Evolutionary conservation across 2,329 filamentous ascomycete species (phyloP).

Genomic region (Gyromitra esculenta): DNA sequence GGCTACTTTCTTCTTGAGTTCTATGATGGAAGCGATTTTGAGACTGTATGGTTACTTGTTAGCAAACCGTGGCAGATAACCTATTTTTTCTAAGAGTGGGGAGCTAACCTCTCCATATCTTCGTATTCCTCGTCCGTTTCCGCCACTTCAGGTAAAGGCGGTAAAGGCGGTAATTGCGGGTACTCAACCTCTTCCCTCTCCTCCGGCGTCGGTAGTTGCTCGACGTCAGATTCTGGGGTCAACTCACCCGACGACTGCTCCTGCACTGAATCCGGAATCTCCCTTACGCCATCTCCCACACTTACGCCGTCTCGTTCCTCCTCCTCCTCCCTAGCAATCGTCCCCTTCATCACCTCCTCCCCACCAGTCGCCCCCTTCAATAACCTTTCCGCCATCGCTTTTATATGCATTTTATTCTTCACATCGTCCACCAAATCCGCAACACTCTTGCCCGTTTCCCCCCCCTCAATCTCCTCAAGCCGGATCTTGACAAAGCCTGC

Average conservation of each 20-base stretch:
- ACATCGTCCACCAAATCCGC: conserved; percentile 12
- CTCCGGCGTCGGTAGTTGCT: conserved; percentile 2
- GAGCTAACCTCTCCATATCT: conserved; percentile 7
- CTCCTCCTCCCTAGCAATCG: no score
- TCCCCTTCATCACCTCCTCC: no score
- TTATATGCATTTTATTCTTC: not conserved
- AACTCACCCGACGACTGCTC: not conserved
- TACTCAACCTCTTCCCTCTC: conserved; percentile 5
- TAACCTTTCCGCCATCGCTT: not conserved
- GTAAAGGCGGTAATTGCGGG: not conserved
- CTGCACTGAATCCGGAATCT: conserved; percentile 6
- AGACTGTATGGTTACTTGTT: conserved; percentile 10
- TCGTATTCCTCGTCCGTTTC: not conserved
- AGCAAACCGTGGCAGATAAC: not conserved
- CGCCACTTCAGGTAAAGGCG: not conserved
- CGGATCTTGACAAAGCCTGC: conserved; percentile 32
- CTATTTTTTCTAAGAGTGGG: not conserved
- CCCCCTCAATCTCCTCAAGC: conserved; percentile 28
- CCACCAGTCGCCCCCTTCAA: not conserved
- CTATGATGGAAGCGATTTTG: not conserved
- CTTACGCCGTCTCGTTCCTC: not conserved
- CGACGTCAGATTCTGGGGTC: not conserved
- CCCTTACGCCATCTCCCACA: not conserved
- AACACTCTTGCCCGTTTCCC: not conserved
- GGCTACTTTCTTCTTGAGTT: conserved; percentile 14